Evolutionary conservation across 441 rosid species (phyloP).

Genomic region (Pelargonium australe): DNA sequence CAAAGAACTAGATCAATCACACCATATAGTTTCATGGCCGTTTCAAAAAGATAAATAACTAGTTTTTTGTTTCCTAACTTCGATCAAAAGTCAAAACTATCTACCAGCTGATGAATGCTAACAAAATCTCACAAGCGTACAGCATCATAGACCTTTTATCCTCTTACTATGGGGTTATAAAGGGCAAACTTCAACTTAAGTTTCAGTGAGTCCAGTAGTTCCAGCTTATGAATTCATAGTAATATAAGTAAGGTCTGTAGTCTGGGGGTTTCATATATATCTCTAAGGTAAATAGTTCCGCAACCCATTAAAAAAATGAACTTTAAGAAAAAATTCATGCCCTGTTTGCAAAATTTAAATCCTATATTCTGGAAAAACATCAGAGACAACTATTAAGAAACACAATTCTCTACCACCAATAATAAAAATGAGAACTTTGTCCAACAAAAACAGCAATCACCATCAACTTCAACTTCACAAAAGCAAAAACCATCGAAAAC

Average conservation of each 20-base stretch:
- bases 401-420: constrained; percentile 8
- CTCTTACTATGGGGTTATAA: too few species aligned
- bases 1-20: not conserved
- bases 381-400: not conserved
- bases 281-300: not conserved
- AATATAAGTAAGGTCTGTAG: too few species aligned
- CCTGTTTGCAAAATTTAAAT: not conserved
- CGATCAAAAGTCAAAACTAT: too few species aligned
- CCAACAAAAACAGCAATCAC: not conserved
- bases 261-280: too few species aligned
- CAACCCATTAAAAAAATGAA: not conserved
- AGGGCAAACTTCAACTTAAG: too few species aligned
- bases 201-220: too few species aligned
- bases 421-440: constrained; percentile 1
- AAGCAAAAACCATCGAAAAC: constrained; percentile 13
- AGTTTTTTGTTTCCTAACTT: not conserved
- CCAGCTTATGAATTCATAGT: too few species aligned
- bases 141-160: too few species aligned
- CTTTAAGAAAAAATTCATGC: not conserved
- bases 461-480: constrained; percentile 10
- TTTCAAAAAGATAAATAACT: not conserved
- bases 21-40: not conserved
- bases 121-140: too few species aligned
- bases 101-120: too few species aligned
- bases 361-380: constrained; percentile 8